A percentile compares a stretch with the other conserved stretches of the same genome.
These are phyloP conservation scores for Chalciporus sphaerocephalus DNA, from an alignment of 768 basidiomycete genomes.

Conservation along the genomic window DNA sequence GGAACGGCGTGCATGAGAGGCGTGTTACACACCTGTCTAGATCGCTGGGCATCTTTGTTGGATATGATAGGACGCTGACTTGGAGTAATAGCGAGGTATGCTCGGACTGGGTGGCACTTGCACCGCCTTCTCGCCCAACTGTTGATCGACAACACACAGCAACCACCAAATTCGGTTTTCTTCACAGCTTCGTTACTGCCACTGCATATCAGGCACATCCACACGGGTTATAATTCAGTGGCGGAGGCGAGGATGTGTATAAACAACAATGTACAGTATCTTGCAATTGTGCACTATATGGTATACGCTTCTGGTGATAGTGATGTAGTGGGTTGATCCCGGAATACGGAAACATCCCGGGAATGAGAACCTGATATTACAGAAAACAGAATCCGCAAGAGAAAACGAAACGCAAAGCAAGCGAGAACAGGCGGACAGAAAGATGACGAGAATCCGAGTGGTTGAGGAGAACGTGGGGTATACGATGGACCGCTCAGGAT, in stretches of 20 bases:
- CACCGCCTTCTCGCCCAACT: conserved; percentile 21
- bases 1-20: conserved; percentile 26
- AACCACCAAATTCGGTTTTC: conserved; percentile 1
- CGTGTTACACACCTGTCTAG: conserved; percentile 49
- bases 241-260: conserved; percentile 17
- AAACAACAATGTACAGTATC: conserved; percentile 34
- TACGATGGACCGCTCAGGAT: conserved; percentile 15
- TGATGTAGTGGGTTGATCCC: conserved; percentile 12
- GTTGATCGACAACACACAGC: conserved; percentile 13
- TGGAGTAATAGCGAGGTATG: conserved; percentile 25
- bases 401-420: conserved; percentile 9
- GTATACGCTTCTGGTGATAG: conserved; percentile 30
- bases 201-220: conserved; percentile 26
- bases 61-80: conserved; percentile 32
- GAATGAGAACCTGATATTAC: conserved; percentile 20
- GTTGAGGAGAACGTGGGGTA: conserved; percentile 3
- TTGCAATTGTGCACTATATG: conserved; percentile 28
- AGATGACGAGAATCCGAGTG: conserved; percentile 1
- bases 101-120: conserved; percentile 19
- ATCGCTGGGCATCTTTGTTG: conserved; percentile 46
- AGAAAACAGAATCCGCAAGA: conserved; percentile 18
- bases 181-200: conserved; percentile 8
- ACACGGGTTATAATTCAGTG: conserved; percentile 8
- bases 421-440: background rate
- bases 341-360: conserved; percentile 3